phyloP scores from a whole-genome alignment of 164 flowering plant genomes.

The Vitis rupestris region DNA sequence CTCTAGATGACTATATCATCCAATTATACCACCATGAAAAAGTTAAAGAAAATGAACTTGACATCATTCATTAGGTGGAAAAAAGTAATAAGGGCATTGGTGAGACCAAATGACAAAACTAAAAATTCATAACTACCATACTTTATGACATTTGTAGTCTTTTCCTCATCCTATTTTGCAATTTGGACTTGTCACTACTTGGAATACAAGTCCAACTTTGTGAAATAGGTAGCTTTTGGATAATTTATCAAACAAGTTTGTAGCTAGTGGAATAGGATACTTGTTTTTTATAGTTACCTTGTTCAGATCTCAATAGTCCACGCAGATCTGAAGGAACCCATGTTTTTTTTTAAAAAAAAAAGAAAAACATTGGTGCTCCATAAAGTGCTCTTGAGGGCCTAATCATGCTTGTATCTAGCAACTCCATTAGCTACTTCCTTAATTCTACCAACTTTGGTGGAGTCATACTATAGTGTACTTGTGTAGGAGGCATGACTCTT shows the following conservation, averaged over 20 bases:
- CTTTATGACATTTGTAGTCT: neutral
- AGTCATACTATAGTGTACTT: too few relatives aligned
- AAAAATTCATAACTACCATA: neutral
- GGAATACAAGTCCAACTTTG: slow-evolving; percentile 2
- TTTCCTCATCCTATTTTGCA: neutral
- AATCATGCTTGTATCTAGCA: too few relatives aligned
- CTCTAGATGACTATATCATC: too few relatives aligned
- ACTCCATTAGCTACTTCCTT: too few relatives aligned
- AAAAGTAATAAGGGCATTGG: neutral
- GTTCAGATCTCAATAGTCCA: neutral
- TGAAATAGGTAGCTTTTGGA: neutral
- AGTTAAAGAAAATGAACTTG: too few relatives aligned
- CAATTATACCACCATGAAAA: too few relatives aligned
- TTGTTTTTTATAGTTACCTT: slow-evolving; percentile 2
- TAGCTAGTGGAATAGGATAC: neutral
- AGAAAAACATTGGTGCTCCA: too few relatives aligned
- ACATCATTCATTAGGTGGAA: too few relatives aligned
- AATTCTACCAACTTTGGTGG: too few relatives aligned
- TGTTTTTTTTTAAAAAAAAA: too few relatives aligned
- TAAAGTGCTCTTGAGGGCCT: too few relatives aligned
- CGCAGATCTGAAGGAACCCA: neutral
- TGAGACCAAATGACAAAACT: neutral
- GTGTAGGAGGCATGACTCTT: too few relatives aligned
- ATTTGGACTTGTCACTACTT: slow-evolving; percentile 2
- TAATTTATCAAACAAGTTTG: neutral